Evolutionary conservation across 441 rosid species (phyloP).

Genomic region (Arabidopsis hybrid): DNA sequence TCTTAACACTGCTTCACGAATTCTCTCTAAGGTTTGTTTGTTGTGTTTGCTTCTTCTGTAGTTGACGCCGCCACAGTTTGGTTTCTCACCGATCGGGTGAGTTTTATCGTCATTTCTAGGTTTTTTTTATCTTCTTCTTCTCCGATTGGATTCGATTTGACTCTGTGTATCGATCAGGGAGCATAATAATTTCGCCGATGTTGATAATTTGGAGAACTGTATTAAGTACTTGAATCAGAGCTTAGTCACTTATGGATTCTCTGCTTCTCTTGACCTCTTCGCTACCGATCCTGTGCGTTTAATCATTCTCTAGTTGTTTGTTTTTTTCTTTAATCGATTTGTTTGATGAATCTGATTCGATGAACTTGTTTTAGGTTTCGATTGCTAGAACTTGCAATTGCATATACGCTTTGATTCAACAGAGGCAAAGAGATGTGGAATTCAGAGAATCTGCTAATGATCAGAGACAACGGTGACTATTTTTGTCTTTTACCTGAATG

Average conservation of each 20-base stretch:
- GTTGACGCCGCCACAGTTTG: slow-evolving; percentile 48
- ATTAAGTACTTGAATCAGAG: slow-evolving; percentile 88
- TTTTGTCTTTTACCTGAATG: slow-evolving; percentile 6
- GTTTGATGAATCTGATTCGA: slow-evolving; percentile 30
- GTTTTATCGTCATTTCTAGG: slow-evolving; percentile 36
- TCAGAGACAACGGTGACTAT: slow-evolving; percentile 81
- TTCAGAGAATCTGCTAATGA: slow-evolving; percentile 92
- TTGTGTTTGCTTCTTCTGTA: slow-evolving; percentile 34
- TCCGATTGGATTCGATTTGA: slow-evolving; percentile 9
- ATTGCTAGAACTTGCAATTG: slow-evolving; percentile 96
- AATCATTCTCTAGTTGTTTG: background rate
- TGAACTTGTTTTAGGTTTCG: slow-evolving; percentile 62
- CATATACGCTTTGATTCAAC: slow-evolving; percentile 83
- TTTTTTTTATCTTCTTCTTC: background rate
- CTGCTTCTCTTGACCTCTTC: slow-evolving; percentile 94
- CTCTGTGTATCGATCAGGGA: slow-evolving; percentile 53
- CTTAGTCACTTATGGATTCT: slow-evolving; percentile 90
- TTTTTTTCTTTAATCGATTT: background rate
- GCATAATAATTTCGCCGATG: slow-evolving; percentile 68
- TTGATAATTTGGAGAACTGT: slow-evolving; percentile 82
- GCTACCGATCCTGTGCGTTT: slow-evolving; percentile 84
- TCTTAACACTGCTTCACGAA: background rate
- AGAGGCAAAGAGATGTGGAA: slow-evolving; percentile 89
- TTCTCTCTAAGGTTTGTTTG: slow-evolving; percentile 1
- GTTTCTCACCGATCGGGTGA: slow-evolving; percentile 55